Evolutionary conservation across 108 stramenopile species (phyloP).

Genomic region (Cylindrotheca fusiformis): DNA sequence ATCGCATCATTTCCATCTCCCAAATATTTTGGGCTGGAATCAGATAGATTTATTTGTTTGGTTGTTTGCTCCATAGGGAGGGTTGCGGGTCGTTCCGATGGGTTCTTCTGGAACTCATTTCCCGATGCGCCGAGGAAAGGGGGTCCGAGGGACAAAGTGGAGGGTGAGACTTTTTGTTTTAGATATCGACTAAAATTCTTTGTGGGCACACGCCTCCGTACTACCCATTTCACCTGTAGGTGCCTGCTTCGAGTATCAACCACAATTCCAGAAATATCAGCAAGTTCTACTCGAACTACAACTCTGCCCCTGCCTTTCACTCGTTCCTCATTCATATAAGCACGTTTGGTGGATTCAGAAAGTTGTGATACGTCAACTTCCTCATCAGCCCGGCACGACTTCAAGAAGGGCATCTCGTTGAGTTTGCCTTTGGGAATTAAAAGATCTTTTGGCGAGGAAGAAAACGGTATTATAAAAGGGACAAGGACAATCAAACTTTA

Average conservation of each 20-base stretch:
- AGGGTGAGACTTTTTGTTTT: too few relatives aligned
- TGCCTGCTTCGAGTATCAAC: not conserved
- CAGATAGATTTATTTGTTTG: conserved; percentile 8
- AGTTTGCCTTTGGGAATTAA: conserved; percentile 44
- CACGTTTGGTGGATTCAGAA: conserved; percentile 27
- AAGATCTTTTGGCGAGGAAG: too few relatives aligned
- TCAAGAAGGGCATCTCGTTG: conserved; percentile 32
- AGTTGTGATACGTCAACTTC: conserved; percentile 15
- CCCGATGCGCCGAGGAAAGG: too few relatives aligned
- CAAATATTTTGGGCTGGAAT: conserved; percentile 21
- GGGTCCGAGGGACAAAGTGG: too few relatives aligned
- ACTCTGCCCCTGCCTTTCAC: conserved; percentile 53
- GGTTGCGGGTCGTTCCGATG: too few relatives aligned
- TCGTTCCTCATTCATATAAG: conserved; percentile 34
- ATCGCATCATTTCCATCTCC: conserved; percentile 64
- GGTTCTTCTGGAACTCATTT: too few relatives aligned
- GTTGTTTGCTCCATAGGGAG: too few relatives aligned
- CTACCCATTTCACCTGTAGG: conserved; percentile 48
- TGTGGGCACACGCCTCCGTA: conserved; percentile 62
- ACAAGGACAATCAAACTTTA: too few relatives aligned
- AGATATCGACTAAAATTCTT: too few relatives aligned
- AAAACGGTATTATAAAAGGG: too few relatives aligned
- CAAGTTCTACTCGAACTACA: conserved; percentile 35
- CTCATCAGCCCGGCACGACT: conserved; percentile 34
- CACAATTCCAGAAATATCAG: conserved; percentile 23